These are phyloP conservation scores for Porcisia deanei DNA, from an alignment of 208 protist genomes.

Conservation along the genomic window DNA sequence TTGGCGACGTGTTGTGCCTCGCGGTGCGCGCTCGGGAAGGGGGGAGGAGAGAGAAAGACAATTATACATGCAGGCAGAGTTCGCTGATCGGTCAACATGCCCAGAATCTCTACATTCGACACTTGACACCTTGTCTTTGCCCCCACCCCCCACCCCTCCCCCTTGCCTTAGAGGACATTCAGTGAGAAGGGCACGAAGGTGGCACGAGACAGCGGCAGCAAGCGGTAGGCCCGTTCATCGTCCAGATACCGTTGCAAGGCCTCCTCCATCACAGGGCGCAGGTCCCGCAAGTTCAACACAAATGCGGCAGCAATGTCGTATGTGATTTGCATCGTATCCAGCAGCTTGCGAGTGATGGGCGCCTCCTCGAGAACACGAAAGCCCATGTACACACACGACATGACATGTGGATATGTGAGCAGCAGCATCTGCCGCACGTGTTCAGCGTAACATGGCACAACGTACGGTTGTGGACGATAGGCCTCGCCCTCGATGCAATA, in stretches of 20 bases:
- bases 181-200: slow-evolving; percentile 64
- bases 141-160: too few species aligned
- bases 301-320: slow-evolving; percentile 77
- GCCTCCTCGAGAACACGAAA: slow-evolving; percentile 70
- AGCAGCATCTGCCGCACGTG: slow-evolving; percentile 82
- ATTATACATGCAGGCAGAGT: not conserved
- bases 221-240: slow-evolving; percentile 48
- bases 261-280: slow-evolving; percentile 58
- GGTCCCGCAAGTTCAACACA: slow-evolving; percentile 60
- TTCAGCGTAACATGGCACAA: slow-evolving; percentile 80
- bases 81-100: not conserved
- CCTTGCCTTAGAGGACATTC: slow-evolving; percentile 46
- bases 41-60: not conserved
- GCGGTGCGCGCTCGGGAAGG: not conserved
- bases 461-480: slow-evolving; percentile 67
- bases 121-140: not conserved
- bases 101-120: not conserved
- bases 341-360: slow-evolving; percentile 56
- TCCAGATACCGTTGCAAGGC: slow-evolving; percentile 50
- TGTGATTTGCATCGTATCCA: slow-evolving; percentile 61
- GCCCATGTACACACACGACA: slow-evolving; percentile 68
- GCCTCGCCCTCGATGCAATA: slow-evolving; percentile 45
- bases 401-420: slow-evolving; percentile 65
- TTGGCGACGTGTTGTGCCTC: not conserved
- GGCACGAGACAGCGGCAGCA: slow-evolving; percentile 46